These are phyloP conservation scores for Phragmites australis DNA, from an alignment of 176 grass and related monocot species.

Conservation along the genomic window DNA sequence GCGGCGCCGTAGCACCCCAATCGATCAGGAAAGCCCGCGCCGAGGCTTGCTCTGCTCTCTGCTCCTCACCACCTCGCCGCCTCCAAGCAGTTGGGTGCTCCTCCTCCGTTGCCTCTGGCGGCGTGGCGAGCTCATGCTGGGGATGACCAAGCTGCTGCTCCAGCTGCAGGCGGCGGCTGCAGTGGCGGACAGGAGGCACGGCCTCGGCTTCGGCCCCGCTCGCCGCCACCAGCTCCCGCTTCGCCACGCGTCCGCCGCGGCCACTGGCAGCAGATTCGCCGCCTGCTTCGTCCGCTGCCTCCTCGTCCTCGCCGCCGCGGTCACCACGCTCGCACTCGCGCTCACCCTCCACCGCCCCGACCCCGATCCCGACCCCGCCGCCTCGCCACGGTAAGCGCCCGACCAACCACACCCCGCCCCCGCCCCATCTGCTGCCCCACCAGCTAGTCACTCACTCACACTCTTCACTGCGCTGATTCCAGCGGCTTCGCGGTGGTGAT, in stretches of 20 bases:
- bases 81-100: neutral
- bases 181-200: conserved; percentile 33
- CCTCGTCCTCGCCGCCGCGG: conserved; percentile 37
- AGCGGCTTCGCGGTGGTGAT: conserved; percentile 75
- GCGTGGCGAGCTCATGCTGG: neutral
- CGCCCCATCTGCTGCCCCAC: neutral
- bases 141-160: conserved; percentile 45
- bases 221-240: conserved; percentile 20
- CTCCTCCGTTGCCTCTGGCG: neutral
- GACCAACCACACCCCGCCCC: neutral
- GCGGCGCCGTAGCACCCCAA: neutral
- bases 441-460: neutral
- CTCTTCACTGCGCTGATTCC: neutral
- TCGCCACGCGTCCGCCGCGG: neutral
- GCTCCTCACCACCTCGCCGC: neutral
- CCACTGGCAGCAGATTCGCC: conserved; percentile 2
- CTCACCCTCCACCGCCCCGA: conserved; percentile 10
- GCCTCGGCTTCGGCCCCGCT: neutral
- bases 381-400: conserved; percentile 35
- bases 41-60: neutral
- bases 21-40: neutral
- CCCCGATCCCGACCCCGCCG: neutral
- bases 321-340: conserved; percentile 28
- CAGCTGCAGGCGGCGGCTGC: conserved; percentile 23
- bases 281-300: conserved; percentile 19